A percentile compares a stretch with the other conserved stretches of the same genome.
phyloP scores from a whole-genome alignment of 2,329 filamentous ascomycete species.

The Colletotrichum sp. region DNA sequence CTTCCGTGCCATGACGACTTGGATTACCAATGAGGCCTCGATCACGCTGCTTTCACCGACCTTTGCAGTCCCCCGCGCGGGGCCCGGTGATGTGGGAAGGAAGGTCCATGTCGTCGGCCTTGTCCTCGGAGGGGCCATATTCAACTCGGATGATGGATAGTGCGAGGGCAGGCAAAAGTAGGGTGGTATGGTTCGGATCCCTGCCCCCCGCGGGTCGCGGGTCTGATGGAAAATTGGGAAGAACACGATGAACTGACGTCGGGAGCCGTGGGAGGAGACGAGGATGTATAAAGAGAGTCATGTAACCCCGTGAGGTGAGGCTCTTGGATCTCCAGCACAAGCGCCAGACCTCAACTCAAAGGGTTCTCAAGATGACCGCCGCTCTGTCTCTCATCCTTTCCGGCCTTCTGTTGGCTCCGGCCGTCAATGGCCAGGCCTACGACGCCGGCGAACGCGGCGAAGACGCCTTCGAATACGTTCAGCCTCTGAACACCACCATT shows the following conservation, averaged over 20 bases:
- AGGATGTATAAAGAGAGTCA: conserved; percentile 4
- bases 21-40: background rate
- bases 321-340: conserved; percentile 4
- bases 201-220: background rate
- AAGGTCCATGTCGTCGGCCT: background rate
- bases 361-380: conserved; percentile 21
- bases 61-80: background rate
- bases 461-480: conserved; percentile 41
- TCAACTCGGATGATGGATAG: background rate
- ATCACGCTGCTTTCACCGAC: background rate
- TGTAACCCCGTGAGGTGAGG: background rate
- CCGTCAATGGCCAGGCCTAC: conserved; percentile 30
- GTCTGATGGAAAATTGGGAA: background rate
- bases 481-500: conserved; percentile 45
- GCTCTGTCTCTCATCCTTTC: conserved; percentile 50
- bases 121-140: background rate
- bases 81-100: background rate
- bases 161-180: background rate
- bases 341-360: conserved; percentile 6
- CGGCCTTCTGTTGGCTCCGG: conserved; percentile 33
- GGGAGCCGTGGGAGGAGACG: background rate
- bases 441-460: conserved; percentile 25
- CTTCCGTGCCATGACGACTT: background rate
- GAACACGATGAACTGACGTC: background rate
- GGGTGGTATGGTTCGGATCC: background rate